These are phyloP conservation scores for Clathrospora elynae DNA, from an alignment of 2,329 filamentous ascomycete genomes.

Conservation along the genomic window DNA sequence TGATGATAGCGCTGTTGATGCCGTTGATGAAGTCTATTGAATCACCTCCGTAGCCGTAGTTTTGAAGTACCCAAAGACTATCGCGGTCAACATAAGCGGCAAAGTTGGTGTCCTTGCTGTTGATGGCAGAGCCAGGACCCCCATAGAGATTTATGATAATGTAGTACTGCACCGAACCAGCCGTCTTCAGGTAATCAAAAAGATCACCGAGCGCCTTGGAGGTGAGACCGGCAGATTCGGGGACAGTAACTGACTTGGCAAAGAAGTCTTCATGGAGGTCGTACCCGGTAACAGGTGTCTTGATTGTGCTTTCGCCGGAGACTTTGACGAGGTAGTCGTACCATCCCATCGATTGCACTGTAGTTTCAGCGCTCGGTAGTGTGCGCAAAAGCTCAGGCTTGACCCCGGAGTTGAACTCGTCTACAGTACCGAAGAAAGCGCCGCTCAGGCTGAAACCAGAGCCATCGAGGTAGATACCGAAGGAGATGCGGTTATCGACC, in stretches of 20 bases:
- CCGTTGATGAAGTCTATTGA: slow-evolving; percentile 49
- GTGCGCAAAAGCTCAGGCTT: slow-evolving; percentile 48
- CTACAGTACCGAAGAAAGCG: slow-evolving; percentile 48
- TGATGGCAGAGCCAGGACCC: slow-evolving; percentile 45
- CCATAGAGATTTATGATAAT: slow-evolving; percentile 50
- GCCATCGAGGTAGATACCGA: slow-evolving; percentile 51
- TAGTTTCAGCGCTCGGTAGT: slow-evolving; percentile 35
- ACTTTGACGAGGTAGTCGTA: slow-evolving; percentile 53
- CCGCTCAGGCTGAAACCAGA: slow-evolving; percentile 43
- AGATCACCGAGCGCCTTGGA: slow-evolving; percentile 33
- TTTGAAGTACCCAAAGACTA: slow-evolving; percentile 47
- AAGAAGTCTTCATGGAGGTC: slow-evolving; percentile 49
- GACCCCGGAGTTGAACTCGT: slow-evolving; percentile 48
- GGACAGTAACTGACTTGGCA: slow-evolving; percentile 50
- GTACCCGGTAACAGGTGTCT: slow-evolving; percentile 42
- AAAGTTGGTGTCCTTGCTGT: slow-evolving; percentile 40
- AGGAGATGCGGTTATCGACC: slow-evolving; percentile 50
- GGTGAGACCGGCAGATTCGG: slow-evolving; percentile 41
- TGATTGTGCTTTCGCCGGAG: slow-evolving; percentile 36
- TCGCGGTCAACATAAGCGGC: slow-evolving; percentile 46
- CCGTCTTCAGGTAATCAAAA: slow-evolving; percentile 41
- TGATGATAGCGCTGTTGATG: slow-evolving; percentile 50
- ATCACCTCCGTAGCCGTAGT: slow-evolving; percentile 37
- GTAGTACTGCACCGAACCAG: slow-evolving; percentile 35
- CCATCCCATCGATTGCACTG: slow-evolving; percentile 40